phyloP scores from a whole-genome alignment of 2,329 filamentous ascomycete genomes.

The Ilyonectria sp. region DNA sequence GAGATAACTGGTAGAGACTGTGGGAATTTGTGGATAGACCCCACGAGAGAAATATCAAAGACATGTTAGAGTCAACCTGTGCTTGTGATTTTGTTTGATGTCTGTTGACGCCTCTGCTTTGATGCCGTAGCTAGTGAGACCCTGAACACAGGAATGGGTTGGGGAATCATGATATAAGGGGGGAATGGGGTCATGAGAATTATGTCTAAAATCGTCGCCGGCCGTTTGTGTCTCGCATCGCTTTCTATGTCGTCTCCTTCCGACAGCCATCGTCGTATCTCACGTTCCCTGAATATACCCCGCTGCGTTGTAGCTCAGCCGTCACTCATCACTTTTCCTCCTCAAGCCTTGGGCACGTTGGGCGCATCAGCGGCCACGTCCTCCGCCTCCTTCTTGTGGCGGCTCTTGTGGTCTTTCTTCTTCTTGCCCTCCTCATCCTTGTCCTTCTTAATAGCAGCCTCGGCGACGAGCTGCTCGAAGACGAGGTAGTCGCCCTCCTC shows the following conservation, averaged over 20 bases:
- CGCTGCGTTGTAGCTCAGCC: neutral
- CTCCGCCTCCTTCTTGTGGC: conserved; percentile 49
- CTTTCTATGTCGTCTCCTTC: conserved; percentile 25
- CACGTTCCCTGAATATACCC: neutral
- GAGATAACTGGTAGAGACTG: conserved; percentile 39
- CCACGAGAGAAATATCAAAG: conserved; percentile 24
- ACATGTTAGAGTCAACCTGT: conserved; percentile 19
- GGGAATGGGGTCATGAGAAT: conserved; percentile 43
- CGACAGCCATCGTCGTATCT: conserved; percentile 19
- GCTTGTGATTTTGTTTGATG: neutral
- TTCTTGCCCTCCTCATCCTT: conserved; percentile 81
- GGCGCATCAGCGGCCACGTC: conserved; percentile 47
- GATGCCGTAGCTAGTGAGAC: neutral
- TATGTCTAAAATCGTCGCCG: conserved; percentile 47
- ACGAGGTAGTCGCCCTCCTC: conserved; percentile 99
- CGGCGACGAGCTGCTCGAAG: conserved; percentile 97
- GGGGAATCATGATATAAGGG: conserved; percentile 13
- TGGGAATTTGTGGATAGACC: conserved; percentile 26
- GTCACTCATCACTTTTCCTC: neutral
- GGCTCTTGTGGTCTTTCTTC: conserved; percentile 67
- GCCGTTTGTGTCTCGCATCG: conserved; percentile 37
- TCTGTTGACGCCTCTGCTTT: neutral
- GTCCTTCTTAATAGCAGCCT: conserved; percentile 96
- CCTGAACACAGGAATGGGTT: neutral
- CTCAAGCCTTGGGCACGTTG: conserved; percentile 36